A percentile compares a stretch with the other conserved stretches of the same genome.
Conservation (phyloP, 495 filamentous ascomycete species). For the Penicillium robsamsonii region DNA sequence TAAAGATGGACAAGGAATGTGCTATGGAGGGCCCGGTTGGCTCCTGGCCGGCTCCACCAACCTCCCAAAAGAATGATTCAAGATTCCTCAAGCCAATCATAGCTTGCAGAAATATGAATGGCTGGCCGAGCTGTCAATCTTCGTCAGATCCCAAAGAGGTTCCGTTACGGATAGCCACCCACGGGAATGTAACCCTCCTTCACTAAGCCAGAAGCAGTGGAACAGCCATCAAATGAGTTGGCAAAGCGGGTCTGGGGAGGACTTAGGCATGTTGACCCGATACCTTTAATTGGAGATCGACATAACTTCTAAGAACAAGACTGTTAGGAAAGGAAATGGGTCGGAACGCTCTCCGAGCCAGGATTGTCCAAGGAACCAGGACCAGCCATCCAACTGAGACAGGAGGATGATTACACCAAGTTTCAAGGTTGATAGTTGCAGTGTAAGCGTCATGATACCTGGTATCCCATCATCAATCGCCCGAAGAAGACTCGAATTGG, state of each 20-base stretch:
- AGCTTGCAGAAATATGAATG: conserved; percentile 12
- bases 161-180: conserved; percentile 35
- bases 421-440: conserved; percentile 3
- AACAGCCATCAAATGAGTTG: conserved; percentile 24
- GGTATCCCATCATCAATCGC: conserved; percentile 19
- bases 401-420: conserved; percentile 8
- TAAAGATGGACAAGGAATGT: conserved; percentile 45
- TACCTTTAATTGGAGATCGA: conserved; percentile 11
- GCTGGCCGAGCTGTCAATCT: conserved; percentile 26
- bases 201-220: conserved; percentile 38
- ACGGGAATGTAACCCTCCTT: conserved; percentile 39
- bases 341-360: conserved; percentile 22
- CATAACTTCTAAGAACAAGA: conserved; percentile 3
- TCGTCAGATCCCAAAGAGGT: conserved; percentile 20
- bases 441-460: conserved; percentile 42
- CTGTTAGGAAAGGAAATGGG: conserved; percentile 11
- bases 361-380: conserved; percentile 17
- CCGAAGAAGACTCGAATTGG: conserved; percentile 14
- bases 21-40: conserved; percentile 24
- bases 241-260: conserved; percentile 26
- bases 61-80: conserved; percentile 28
- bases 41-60: conserved; percentile 25
- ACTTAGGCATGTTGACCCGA: conserved; percentile 22
- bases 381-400: conserved; percentile 7
- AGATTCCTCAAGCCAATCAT: conserved; percentile 31